These are phyloP conservation scores for Thelonectria discophora DNA, from an alignment of 2,329 filamentous ascomycete species.

Conservation along the genomic window DNA sequence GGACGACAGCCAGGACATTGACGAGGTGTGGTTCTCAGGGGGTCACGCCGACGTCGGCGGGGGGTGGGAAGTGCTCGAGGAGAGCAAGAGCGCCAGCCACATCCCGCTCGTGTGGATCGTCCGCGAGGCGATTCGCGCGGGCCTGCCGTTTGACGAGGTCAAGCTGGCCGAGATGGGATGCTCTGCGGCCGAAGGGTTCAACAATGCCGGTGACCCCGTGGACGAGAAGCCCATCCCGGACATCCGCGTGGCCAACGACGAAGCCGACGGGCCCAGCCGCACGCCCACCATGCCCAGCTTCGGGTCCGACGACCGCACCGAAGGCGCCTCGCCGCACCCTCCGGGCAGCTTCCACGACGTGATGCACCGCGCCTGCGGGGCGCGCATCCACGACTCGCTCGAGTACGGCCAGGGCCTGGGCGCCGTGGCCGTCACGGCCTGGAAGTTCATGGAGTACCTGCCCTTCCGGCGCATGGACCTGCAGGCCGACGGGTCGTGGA, in stretches of 20 bases:
- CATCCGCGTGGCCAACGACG: constrained; percentile 41
- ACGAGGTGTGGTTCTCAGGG: constrained; percentile 84
- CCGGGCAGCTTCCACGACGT: constrained; percentile 61
- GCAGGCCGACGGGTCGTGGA: constrained; percentile 76
- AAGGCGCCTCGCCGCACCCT: constrained; percentile 35
- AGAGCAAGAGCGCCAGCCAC: constrained; percentile 71
- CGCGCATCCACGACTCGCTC: constrained; percentile 75
- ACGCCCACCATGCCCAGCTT: constrained; percentile 36
- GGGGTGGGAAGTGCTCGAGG: constrained; percentile 70
- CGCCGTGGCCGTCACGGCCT: constrained; percentile 65
- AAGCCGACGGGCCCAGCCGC: constrained; percentile 30
- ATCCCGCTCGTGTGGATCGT: constrained; percentile 78
- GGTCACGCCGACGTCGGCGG: constrained; percentile 83
- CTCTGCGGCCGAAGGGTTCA: constrained; percentile 25
- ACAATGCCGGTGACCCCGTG: neutral
- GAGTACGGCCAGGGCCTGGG: constrained; percentile 69
- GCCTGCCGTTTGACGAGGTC: constrained; percentile 73
- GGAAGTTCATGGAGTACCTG: constrained; percentile 84
- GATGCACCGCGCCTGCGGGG: constrained; percentile 64
- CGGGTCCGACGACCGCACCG: constrained; percentile 34
- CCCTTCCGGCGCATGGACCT: constrained; percentile 85
- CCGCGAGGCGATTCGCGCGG: constrained; percentile 65
- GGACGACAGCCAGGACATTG: constrained; percentile 72
- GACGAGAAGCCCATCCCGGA: constrained; percentile 42
- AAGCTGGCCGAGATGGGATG: constrained; percentile 75